These are phyloP conservation scores for Pseudopyricularia javanii DNA, from an alignment of 2,329 filamentous ascomycete genomes.

Conservation along the genomic window DNA sequence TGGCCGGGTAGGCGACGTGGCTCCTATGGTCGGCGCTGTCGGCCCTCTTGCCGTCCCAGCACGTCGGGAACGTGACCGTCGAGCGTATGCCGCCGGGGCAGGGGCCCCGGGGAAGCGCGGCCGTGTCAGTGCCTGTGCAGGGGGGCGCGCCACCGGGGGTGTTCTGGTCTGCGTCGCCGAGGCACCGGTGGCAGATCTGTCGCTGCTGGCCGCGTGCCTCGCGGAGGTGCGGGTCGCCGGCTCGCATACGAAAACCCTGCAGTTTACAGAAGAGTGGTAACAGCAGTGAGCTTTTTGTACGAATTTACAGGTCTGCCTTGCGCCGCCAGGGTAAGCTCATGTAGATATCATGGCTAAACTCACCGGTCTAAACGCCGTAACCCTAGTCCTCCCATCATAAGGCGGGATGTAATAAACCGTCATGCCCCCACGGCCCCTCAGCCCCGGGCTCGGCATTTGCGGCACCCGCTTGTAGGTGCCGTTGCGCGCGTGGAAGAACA, in stretches of 20 bases:
- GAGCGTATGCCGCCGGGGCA: conserved; percentile 28
- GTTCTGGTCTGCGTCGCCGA: conserved; percentile 10
- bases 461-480: conserved; percentile 15
- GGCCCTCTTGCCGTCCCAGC: conserved; percentile 41
- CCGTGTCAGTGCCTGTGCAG: conserved; percentile 16
- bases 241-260: conserved; percentile 25
- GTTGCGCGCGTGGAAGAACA: conserved; percentile 16
- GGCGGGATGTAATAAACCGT: conserved; percentile 28
- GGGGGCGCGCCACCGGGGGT: conserved; percentile 12
- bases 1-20: conserved; percentile 31
- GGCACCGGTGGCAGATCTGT: conserved; percentile 15
- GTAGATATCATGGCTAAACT: conserved; percentile 4
- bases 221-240: conserved; percentile 16
- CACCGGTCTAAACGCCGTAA: conserved; percentile 28
- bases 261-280: not conserved
- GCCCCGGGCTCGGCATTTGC: conserved; percentile 2
- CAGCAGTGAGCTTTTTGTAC: not conserved
- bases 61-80: conserved; percentile 30
- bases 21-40: conserved; percentile 31
- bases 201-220: conserved; percentile 9
- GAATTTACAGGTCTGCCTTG: not conserved
- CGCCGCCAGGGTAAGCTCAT: not conserved
- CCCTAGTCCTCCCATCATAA: conserved; percentile 21
- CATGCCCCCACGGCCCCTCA: conserved; percentile 9
- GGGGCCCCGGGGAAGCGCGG: conserved; percentile 21